Conservation (phyloP, 768 basidiomycete species). For the Podaxis sp. region DNA sequence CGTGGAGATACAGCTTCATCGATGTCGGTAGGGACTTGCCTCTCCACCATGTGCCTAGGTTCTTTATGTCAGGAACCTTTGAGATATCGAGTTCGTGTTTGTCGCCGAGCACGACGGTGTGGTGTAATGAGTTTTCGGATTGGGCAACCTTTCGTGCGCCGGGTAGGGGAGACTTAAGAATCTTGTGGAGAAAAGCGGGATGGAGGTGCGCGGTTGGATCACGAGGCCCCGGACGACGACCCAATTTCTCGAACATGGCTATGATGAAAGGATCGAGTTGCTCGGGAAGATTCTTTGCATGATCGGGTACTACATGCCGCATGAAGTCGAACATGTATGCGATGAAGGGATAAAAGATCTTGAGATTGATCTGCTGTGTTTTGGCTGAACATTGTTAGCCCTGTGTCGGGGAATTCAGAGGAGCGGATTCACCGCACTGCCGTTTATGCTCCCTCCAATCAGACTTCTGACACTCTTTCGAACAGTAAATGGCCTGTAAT, state of each 20-base stretch:
- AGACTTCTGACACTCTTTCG: slow-evolving; percentile 13
- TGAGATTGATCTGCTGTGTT: slow-evolving; percentile 16
- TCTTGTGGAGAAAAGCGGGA: slow-evolving; percentile 15
- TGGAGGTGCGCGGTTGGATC: background rate
- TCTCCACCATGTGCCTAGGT: background rate
- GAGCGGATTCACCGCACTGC: slow-evolving; percentile 10
- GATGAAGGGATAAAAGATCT: slow-evolving; percentile 16
- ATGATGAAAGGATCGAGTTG: background rate
- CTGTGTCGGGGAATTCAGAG: background rate
- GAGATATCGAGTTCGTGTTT: background rate
- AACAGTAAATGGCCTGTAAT: slow-evolving; percentile 15
- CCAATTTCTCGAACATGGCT: background rate
- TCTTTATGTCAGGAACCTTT: background rate
- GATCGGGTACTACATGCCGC: background rate
- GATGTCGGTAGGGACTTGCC: background rate
- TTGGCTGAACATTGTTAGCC: slow-evolving; percentile 5
- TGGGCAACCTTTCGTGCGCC: background rate
- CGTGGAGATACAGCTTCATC: background rate
- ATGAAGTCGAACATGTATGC: slow-evolving; percentile 13
- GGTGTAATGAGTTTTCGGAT: slow-evolving; percentile 1
- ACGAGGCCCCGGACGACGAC: background rate
- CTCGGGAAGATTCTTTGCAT: background rate
- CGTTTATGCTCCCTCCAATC: slow-evolving; percentile 18
- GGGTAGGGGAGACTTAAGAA: slow-evolving; percentile 14
- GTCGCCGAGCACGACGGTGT: slow-evolving; percentile 2